Evolutionary conservation across 495 filamentous ascomycete species (phyloP), one percentile per base, ranked within the genome.

Genomic region (Daldinia loculata): DNA sequence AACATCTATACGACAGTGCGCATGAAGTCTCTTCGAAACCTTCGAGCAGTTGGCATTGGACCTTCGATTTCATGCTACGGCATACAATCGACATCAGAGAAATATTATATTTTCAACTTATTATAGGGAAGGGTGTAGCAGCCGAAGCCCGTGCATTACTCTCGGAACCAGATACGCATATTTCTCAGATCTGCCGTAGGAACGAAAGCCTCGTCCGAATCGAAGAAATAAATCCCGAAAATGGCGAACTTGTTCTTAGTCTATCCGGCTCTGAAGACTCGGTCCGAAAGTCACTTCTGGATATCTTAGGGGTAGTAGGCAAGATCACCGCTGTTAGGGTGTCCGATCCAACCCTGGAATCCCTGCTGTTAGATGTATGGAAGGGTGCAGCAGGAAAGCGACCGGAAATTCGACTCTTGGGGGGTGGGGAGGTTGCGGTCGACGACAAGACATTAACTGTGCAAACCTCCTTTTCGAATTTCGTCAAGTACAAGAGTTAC

Each of bases 11-110:
- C 56, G 67, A 70, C 1, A 6, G 11, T 6, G 3, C 3, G 17
- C 61, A 36, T 15, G 59, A 67, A 14, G 14, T 22, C 11, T 22
- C 51, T 30, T 52, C 39, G 1, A 67, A 52, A 41, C 41, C 27
- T 2, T 14, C 11, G 17, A 60, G 11, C 15, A 12, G 29, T 29
- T 69, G 67, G 69, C 59, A 39, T 12, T 56, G 43, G 19, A 68
- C 68, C 7, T 29, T 75, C 32, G 59, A 69, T 24, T 61, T 75
- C 15, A 71, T 77, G 75, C 36, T 77, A 3, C 64, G 63, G 24
- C 55, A 74, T 45, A 75, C 70, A 6, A 70, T 19, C 17, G 58
- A 71, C 4, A 56, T 67, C 14, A 64, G 67, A 8, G 66, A 75
- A 32, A 59, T 41, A 51, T 30, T 77, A 11, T 19, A 74, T 61